Percentiles rank a stretch among this genome's conserved stretches.
phyloP scores from a whole-genome alignment of 306 rosid genomes.

The Quercus aquifolioides region DNA sequence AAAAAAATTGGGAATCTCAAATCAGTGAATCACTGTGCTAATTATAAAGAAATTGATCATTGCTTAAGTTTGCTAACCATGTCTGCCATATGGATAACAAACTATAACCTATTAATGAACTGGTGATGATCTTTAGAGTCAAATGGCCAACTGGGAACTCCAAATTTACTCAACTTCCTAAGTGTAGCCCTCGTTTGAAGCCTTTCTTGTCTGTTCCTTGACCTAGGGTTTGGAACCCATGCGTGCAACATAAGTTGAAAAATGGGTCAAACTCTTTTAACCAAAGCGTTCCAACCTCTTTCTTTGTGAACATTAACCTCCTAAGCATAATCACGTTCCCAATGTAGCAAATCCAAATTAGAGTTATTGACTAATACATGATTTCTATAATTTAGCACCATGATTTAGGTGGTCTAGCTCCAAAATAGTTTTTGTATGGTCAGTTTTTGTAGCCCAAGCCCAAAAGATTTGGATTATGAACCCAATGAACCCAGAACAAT shows the following conservation, averaged over 20 bases:
- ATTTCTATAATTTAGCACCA: neutral
- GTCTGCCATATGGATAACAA: slow-evolving; percentile 4
- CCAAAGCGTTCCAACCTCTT: slow-evolving; percentile 19
- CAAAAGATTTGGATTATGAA: too few species aligned
- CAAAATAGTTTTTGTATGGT: too few species aligned
- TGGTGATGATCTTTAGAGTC: slow-evolving; percentile 16
- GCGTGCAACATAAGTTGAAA: slow-evolving; percentile 34
- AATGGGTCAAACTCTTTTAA: slow-evolving; percentile 26
- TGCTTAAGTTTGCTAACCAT: slow-evolving; percentile 20
- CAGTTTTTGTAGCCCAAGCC: too few species aligned
- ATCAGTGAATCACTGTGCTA: neutral
- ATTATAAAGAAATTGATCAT: neutral
- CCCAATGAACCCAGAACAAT: too few species aligned
- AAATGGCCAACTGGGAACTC: slow-evolving; percentile 18
- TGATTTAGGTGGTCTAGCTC: neutral
- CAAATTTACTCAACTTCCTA: slow-evolving; percentile 13
- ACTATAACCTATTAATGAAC: slow-evolving; percentile 6
- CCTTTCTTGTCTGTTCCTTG: slow-evolving; percentile 31
- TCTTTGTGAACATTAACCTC: slow-evolving; percentile 13
- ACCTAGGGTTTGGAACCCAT: slow-evolving; percentile 26
- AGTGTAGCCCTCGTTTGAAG: slow-evolving; percentile 30
- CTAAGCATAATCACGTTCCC: neutral
- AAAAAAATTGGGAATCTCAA: neutral
- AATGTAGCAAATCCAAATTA: slow-evolving; percentile 11
- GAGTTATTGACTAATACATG: slow-evolving; percentile 10